These are phyloP conservation scores for Prunus davidiana DNA, from an alignment of 306 rosid species.

Conservation along the genomic window DNA sequence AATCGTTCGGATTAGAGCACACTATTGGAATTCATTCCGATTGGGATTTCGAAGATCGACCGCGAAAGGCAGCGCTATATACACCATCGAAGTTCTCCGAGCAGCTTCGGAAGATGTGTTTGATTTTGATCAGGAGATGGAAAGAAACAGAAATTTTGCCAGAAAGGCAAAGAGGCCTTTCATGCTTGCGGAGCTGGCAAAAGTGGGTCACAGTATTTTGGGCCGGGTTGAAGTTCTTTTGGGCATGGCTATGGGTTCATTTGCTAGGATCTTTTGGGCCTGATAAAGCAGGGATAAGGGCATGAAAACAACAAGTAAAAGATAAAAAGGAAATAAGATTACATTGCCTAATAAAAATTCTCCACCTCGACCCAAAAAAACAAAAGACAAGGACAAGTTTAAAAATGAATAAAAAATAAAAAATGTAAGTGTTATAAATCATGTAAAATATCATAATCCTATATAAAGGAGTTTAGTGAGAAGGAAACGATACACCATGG, in stretches of 20 bases:
- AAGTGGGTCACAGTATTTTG: neutral
- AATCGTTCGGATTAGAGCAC: neutral
- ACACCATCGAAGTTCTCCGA: conserved; percentile 21
- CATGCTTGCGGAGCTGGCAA: conserved; percentile 14
- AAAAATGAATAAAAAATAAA: too few species aligned
- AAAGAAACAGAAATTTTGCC: conserved; percentile 1
- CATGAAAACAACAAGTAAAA: too few species aligned
- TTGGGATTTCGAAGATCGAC: neutral
- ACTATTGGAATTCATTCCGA: conserved; percentile 5
- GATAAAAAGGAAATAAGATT: too few species aligned
- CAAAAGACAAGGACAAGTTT: too few species aligned
- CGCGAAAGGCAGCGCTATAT: conserved; percentile 9
- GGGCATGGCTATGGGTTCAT: neutral
- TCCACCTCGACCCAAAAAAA: too few species aligned
- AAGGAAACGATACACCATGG: too few species aligned
- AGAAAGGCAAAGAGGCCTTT: neutral
- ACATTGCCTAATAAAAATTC: too few species aligned
- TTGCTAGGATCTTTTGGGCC: neutral
- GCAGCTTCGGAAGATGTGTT: conserved; percentile 29
- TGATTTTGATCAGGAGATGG: neutral
- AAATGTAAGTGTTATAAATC: too few species aligned
- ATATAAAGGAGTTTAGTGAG: too few species aligned
- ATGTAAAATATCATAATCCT: too few species aligned
- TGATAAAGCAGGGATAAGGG: too few species aligned
- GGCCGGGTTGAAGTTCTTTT: neutral